Percentiles rank a stretch among this genome's conserved stretches.
Conservation (phyloP, 768 basidiomycete genomes). For the Hortiboletus flavorubellus region DNA sequence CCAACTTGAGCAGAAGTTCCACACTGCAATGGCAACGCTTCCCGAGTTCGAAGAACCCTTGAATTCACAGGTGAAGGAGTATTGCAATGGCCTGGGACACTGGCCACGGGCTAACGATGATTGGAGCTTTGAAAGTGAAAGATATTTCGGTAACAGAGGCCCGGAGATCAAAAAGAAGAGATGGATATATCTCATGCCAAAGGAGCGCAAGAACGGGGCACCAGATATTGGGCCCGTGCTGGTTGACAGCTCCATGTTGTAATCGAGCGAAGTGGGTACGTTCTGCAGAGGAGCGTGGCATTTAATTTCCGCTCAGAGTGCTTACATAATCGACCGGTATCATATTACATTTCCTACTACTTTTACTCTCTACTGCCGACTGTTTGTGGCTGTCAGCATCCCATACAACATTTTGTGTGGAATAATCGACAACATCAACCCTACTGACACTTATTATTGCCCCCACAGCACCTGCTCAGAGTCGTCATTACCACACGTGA, state of each 20-base stretch:
- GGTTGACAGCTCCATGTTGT: conserved; percentile 1
- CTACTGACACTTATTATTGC: too few relatives aligned
- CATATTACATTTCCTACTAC: too few relatives aligned
- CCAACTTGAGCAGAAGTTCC: conserved; percentile 3
- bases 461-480: too few relatives aligned
- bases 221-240: conserved; percentile 3
- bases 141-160: conserved; percentile 6
- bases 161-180: conserved; percentile 7
- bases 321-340: too few relatives aligned
- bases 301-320: too few relatives aligned
- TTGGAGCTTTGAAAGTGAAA: conserved; percentile 6
- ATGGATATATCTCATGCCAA: conserved; percentile 7
- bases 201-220: not conserved
- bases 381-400: too few relatives aligned
- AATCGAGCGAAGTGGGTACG: not conserved
- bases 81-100: conserved; percentile 46
- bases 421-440: too few relatives aligned
- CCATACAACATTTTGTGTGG: too few relatives aligned
- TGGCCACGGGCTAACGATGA: conserved; percentile 35
- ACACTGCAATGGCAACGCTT: conserved; percentile 14
- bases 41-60: conserved; percentile 42
- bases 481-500: too few relatives aligned
- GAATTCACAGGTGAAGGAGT: conserved; percentile 41
- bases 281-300: not conserved
- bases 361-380: too few relatives aligned